Percentiles rank a stretch among this genome's conserved stretches.
These are phyloP conservation scores for Echites panduratus DNA, from an alignment of 257 asterid species.

Conservation along the genomic window DNA sequence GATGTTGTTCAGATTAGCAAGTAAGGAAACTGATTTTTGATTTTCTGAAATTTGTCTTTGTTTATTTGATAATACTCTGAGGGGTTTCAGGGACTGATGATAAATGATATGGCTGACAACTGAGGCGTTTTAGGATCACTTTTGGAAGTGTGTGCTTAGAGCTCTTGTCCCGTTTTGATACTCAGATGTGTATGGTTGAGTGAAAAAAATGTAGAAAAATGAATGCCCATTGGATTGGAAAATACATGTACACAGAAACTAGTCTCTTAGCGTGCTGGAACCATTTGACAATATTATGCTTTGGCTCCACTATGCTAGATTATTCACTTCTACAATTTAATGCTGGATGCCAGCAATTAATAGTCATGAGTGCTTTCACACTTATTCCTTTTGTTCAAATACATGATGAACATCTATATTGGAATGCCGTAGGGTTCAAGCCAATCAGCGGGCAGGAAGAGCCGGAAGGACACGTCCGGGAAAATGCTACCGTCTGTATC, in stretches of 20 bases:
- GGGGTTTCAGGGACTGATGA: conserved; percentile 3
- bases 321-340: neutral
- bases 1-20: conserved; percentile 95
- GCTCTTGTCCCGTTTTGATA: neutral
- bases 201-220: neutral
- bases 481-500: conserved; percentile 81
- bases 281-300: neutral
- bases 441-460: conserved; percentile 94
- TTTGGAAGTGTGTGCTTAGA: neutral
- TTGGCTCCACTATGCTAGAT: neutral
- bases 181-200: neutral
- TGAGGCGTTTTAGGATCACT: neutral
- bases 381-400: neutral
- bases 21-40: conserved; percentile 39
- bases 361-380: neutral
- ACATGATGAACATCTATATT: conserved; percentile 4
- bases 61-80: neutral
- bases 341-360: neutral
- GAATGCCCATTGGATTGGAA: neutral
- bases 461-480: conserved; percentile 99
- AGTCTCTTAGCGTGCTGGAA: neutral
- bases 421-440: conserved; percentile 70
- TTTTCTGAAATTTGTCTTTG: neutral
- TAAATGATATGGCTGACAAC: neutral
- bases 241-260: neutral